Conservation (phyloP, 306 rosid genomes). For the Trichosanthes truncata region DNA sequence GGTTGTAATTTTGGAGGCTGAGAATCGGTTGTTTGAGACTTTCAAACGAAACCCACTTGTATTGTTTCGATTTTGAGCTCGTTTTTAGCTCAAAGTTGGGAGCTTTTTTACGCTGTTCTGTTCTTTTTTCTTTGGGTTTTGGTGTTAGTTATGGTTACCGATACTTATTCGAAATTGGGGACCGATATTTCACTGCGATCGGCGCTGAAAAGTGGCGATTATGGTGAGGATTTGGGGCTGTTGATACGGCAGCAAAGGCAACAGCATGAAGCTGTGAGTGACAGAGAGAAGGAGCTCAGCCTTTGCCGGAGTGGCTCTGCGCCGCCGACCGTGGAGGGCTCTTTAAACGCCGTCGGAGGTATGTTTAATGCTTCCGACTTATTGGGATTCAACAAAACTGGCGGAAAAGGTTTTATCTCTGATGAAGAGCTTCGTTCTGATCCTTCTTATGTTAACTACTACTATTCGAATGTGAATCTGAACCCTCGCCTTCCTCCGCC, state of each 20-base stretch:
- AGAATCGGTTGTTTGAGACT: background rate
- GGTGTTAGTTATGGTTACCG: constrained; percentile 46
- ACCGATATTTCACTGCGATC: constrained; percentile 73
- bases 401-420: constrained; percentile 22
- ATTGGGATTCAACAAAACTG: constrained; percentile 20
- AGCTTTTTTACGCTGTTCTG: constrained; percentile 27
- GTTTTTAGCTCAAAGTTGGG: constrained; percentile 27
- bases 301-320: constrained; percentile 85
- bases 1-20: background rate
- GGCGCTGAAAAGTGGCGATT: constrained; percentile 37
- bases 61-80: constrained; percentile 16
- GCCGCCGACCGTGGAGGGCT: constrained; percentile 87
- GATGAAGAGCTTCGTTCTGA: constrained; percentile 41
- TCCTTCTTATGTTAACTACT: constrained; percentile 33
- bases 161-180: constrained; percentile 51
- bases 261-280: constrained; percentile 35
- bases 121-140: background rate
- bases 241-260: constrained; percentile 43
- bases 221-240: constrained; percentile 49
- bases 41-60: constrained; percentile 10
- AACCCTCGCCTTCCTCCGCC: constrained; percentile 50
- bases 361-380: constrained; percentile 29
- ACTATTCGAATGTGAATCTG: constrained; percentile 38
- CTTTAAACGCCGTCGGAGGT: constrained; percentile 55
- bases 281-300: constrained; percentile 54